Evolutionary conservation across 2,329 filamentous ascomycete genomes (phyloP), one percentile per base, ranked within the genome.

Genomic region (Cercospora janseana): DNA sequence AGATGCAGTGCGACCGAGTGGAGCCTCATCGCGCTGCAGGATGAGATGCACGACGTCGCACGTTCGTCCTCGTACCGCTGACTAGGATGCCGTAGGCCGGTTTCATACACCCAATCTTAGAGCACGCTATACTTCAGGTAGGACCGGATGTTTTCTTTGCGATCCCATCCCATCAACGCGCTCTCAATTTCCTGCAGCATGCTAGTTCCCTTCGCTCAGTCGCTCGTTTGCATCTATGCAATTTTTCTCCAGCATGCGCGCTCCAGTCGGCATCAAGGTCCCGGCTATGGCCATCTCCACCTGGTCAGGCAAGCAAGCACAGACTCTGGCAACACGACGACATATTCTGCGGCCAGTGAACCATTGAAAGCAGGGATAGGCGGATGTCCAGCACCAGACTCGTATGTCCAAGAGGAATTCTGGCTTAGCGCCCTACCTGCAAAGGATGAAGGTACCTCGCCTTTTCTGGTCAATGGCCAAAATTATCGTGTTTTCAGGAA

Each of bases 381-480:
- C 26, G 35, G 35, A 15, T 40, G 35, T 23, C 21, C 35, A 5
- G 35, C 21, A 13, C 26, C 35, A 26, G 20, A 24, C 2, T 16
- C 35, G 13, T 26, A 40, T 16, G 0, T 4, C 4, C 12, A 20
- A 26, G 35, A 9, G n/a, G 20, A 40, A 13, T 93, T 85, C 76
- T 94, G 88, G 88, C 69, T 93, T 49, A 75, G 79, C 24, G 74
- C 74, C 54, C 84, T 93, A 63, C 66, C 47, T n/a, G 54, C 49
- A 7, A 49, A 82, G 61, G 84, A 85, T 27, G 80, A 88, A 61
- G 89, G 88, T 47, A 70, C 71, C 3, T 77, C 82, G 35, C 79
- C 86, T 3, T 94, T 84, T 63, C 74, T 79, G 54, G 66, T 69
- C 16, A 70, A 73, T 49, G 54, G 53, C 6, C 56, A 73, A 9